Evolutionary conservation across 768 basidiomycete genomes (phyloP).

Genomic region (Leccinum incarnatum): DNA sequence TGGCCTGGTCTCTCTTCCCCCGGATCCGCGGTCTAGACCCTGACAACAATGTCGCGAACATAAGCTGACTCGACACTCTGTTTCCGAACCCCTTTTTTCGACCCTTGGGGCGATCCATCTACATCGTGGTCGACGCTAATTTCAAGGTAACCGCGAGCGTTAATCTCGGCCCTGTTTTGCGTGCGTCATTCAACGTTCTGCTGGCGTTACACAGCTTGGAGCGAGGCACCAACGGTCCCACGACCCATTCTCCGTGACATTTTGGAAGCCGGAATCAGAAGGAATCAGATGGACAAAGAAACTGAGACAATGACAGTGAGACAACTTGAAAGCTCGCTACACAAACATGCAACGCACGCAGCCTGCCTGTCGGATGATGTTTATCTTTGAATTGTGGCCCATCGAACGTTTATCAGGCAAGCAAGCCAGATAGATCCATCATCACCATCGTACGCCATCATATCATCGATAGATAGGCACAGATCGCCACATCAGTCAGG

Average conservation of each 20-base stretch:
- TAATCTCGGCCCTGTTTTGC: neutral
- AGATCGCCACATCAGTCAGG: neutral
- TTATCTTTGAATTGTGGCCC: neutral
- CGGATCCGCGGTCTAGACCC: neutral
- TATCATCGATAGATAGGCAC: constrained; percentile 10
- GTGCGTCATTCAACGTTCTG: neutral
- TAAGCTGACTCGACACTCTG: neutral
- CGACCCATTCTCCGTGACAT: neutral
- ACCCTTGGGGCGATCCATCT: neutral
- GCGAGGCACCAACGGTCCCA: neutral
- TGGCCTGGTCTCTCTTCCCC: neutral
- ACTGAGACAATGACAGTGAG: neutral
- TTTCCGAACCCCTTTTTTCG: neutral
- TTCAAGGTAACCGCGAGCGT: neutral
- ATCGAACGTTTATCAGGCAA: constrained; percentile 12
- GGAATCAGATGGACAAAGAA: neutral
- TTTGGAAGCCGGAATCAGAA: neutral
- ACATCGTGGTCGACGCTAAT: neutral
- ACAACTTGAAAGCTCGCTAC: too few relatives aligned
- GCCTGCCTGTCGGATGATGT: neutral
- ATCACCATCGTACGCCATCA: neutral
- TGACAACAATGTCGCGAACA: neutral
- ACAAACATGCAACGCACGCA: neutral
- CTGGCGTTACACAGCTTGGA: neutral
- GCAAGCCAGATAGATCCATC: neutral